Evolutionary conservation across 208 protist genomes (phyloP).

Genomic region (Trichomonas tenax): DNA sequence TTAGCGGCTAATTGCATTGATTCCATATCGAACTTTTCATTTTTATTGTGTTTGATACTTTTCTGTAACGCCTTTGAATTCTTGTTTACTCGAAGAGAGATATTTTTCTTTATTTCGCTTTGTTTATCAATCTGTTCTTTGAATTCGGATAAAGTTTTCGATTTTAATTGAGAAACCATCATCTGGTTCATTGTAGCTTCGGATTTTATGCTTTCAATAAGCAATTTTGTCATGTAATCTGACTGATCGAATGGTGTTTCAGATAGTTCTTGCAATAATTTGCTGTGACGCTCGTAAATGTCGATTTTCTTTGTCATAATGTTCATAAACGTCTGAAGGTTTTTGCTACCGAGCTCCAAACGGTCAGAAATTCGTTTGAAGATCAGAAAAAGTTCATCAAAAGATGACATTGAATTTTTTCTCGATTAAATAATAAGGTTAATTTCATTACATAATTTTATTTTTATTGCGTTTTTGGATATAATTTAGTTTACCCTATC

Average conservation of each 20-base stretch:
- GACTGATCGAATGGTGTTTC: not conserved
- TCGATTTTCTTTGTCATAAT: not conserved
- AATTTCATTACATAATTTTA: too few relatives aligned
- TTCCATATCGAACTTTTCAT: not conserved
- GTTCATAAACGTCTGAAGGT: not conserved
- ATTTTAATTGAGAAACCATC: not conserved
- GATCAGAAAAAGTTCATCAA: too few relatives aligned
- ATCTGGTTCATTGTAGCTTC: not conserved
- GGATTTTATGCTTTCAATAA: not conserved
- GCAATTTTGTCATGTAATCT: not conserved
- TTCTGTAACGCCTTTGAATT: not conserved
- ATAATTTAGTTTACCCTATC: too few relatives aligned
- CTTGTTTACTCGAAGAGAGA: not conserved
- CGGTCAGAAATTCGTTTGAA: not conserved
- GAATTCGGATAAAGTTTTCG: not conserved
- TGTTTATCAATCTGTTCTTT: not conserved
- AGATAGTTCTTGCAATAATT: not conserved
- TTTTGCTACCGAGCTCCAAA: not conserved
- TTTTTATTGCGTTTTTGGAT: too few relatives aligned
- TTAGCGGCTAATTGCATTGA: not conserved
- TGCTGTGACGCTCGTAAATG: not conserved
- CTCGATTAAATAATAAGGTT: too few relatives aligned
- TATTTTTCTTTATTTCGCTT: not conserved
- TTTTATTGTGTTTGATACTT: not conserved
- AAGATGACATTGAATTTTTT: too few relatives aligned